These are phyloP conservation scores for Elsinoe australis DNA, from an alignment of 2,329 filamentous ascomycete genomes.

Conservation along the genomic window DNA sequence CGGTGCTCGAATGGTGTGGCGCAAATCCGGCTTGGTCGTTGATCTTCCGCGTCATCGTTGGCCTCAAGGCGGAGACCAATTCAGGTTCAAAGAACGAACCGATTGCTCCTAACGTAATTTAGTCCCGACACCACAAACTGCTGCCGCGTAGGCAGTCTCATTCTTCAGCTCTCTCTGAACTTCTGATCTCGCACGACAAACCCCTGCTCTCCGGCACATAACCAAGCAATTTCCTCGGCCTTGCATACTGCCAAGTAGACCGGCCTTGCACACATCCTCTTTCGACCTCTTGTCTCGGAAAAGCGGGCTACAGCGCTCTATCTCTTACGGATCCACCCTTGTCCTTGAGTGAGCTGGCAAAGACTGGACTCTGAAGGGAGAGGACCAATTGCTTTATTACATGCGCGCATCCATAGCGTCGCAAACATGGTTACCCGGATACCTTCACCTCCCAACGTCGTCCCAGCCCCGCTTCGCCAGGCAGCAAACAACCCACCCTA, in stretches of 20 bases:
- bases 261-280: background rate
- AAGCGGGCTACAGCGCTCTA: conserved; percentile 5
- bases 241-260: conserved; percentile 13
- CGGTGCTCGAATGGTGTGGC: conserved; percentile 8
- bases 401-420: background rate
- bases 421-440: conserved; percentile 40
- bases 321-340: background rate
- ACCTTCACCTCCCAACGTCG: conserved; percentile 32
- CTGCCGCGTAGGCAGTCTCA: conserved; percentile 14
- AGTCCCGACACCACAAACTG: background rate
- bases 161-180: background rate
- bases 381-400: background rate
- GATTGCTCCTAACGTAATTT: no score
- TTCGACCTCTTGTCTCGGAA: conserved; percentile 3
- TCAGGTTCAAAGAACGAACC: no score
- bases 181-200: background rate
- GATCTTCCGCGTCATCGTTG: background rate
- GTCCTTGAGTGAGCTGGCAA: background rate
- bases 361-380: background rate
- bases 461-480: conserved; percentile 34
- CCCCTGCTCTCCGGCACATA: background rate
- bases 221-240: background rate
- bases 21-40: conserved; percentile 1
- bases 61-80: no score
- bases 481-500: conserved; percentile 38